Base-by-base conservation (phyloP, 208 protist genomes). In the Angomonas deanei region DNA sequence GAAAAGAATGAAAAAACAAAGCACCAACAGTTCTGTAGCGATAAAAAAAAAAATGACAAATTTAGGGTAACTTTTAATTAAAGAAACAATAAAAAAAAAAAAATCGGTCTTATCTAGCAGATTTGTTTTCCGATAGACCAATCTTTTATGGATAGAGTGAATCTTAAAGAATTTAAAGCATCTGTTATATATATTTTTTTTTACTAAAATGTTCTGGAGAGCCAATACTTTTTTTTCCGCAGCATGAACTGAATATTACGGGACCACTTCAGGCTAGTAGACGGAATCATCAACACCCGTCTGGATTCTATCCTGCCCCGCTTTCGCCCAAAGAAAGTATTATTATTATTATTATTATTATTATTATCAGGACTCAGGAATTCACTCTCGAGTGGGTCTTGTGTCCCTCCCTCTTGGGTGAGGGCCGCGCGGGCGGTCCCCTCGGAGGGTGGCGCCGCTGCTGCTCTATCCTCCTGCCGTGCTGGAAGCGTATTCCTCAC, bases 61-160 rank as follows among this genome's bases (percentile, higher is more conserved):
- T 59, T 27, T n/a, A 33, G 17, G 48, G 28, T 30, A 63, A 63
- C 13, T 49, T 15, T 28, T 17, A n/a, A 3, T 1, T 28, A 48
- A 39, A 48, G 54, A 30, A 21, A 61, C n/a, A 13, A 48, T 48
- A 15, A 61, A 49, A 61, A 61, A 23, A 31, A 48, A 49, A 61
- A 47, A 61, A 48, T 28, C 33, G 31, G 4, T 27, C 33, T 61
- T 46, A 48, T 28, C 8, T 30, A 59, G 26, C 6, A 17, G 10
- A 54, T 15, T 28, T 8, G 48, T 54, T 54, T 19, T 28, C 10
- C 11, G 13, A 21, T 19, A 54, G 48, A 26, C 8, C 13, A 54
- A 26, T 11, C 8, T 54, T 26, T 8, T 54, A 28, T 54, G n/a
- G n/a, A n/a, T n/a, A n/a, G n/a, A n/a, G n/a, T n/a, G n/a, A n/a